Base-by-base conservation (phyloP, 768 basidiomycete species). In the Leccinum aurantiacum region DNA sequence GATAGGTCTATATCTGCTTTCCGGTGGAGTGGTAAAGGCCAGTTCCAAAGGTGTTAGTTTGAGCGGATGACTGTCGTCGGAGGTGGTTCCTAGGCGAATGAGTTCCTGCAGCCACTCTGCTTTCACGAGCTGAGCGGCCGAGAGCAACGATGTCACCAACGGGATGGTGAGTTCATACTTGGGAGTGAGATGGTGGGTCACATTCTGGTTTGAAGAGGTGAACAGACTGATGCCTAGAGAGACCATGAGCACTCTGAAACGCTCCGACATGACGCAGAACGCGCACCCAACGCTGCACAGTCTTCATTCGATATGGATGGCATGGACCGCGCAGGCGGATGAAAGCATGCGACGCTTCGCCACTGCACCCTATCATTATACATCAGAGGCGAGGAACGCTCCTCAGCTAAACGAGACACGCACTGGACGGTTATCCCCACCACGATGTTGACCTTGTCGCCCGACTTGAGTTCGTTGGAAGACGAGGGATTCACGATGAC, bases 31-130 rank as follows among this genome's bases (percentile, higher is more conserved):
- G 7, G 53, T 53, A 48, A 84, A 89, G 0, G 71, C 66, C 19
- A 79, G 70, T 66, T 89, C 87, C 8, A 89, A 74, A n/a, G 71
- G 63, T 0, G 74, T 29, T 8, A 70, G 73, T 48, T 67, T 73
- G 10, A 74, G 69, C 3, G 73, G 67, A 41, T 81, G 72, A 2
- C 67, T 61, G 14, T 73, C 70, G 4, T 69, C 69, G 4, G 75
- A 70, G 11, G 76, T 64, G 17, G 65, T 71, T 8, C 85, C 85
- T 0, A 84, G 75, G 2, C 80, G 78, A 31, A 91, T 60, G 31
- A 90, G 67, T 57, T 90, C 85, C 7, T 73, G 70, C 25, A 91
- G 72, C 90, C 90, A 93, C 51, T 87, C 85, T 0, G 80, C 77
- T 59, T 79, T 90, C 33, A 88, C 88, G 52, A 91, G 80, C 11